Conservation (phyloP, 2,329 filamentous ascomycete genomes). For the Nemania sp. region DNA sequence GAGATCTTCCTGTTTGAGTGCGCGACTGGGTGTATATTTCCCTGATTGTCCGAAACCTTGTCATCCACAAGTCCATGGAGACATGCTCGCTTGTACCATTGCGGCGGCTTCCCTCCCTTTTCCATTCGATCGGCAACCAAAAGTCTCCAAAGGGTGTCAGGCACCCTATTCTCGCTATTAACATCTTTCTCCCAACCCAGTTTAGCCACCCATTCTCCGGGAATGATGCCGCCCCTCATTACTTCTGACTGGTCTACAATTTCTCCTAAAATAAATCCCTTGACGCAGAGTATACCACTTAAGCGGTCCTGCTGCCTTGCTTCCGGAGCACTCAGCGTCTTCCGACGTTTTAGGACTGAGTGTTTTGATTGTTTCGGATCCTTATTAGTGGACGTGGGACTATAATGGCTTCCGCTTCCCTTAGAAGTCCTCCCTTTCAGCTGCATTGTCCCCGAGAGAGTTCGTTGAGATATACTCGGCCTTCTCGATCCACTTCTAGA, state of each 20-base stretch:
- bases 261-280: constrained; percentile 20
- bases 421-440: not conserved
- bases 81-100: constrained; percentile 30
- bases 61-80: constrained; percentile 24
- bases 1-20: constrained; percentile 22
- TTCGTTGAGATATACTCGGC: constrained; percentile 6
- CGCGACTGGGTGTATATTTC: constrained; percentile 23
- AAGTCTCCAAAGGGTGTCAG: constrained; percentile 25
- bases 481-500: not conserved
- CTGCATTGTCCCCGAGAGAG: not conserved
- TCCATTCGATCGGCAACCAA: constrained; percentile 27
- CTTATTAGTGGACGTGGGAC: not conserved
- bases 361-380: not conserved
- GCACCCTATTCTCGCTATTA: constrained; percentile 19
- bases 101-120: constrained; percentile 23
- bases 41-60: constrained; percentile 21
- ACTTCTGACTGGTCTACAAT: constrained; percentile 24
- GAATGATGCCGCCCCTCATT: constrained; percentile 20
- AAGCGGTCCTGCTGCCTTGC: constrained; percentile 17
- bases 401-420: not conserved
- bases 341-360: not conserved
- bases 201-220: constrained; percentile 24
- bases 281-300: constrained; percentile 18
- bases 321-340: not conserved
- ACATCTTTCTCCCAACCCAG: constrained; percentile 15